These are phyloP conservation scores for Sporothrix luriei DNA, from an alignment of 2,329 filamentous ascomycete genomes.

Conservation along the genomic window DNA sequence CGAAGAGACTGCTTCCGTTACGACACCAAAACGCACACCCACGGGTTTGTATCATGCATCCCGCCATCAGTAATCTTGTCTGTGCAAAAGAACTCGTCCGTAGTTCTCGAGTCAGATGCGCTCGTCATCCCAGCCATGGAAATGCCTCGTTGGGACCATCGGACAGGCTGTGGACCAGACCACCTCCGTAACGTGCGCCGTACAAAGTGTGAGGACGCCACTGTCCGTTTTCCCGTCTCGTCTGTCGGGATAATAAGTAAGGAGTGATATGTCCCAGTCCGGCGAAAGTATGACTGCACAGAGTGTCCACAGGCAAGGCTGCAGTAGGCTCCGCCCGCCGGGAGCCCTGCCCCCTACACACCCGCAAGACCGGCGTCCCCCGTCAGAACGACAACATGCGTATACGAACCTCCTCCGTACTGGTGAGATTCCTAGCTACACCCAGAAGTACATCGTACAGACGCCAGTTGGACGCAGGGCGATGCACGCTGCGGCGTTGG, in stretches of 20 bases:
- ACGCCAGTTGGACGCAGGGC: constrained; percentile 7
- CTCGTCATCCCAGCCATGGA: neutral
- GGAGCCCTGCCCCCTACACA: too few species aligned
- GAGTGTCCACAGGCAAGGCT: constrained; percentile 16
- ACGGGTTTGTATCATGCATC: constrained; percentile 13
- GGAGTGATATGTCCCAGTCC: neutral
- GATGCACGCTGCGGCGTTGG: constrained; percentile 17
- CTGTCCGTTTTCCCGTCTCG: constrained; percentile 15
- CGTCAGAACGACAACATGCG: neutral
- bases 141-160: constrained; percentile 6
- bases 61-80: neutral
- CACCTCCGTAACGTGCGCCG: neutral
- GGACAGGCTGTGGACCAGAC: constrained; percentile 11
- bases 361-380: too few species aligned
- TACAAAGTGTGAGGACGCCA: neutral
- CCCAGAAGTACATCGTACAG: too few species aligned
- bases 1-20: neutral
- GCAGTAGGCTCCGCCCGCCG: neutral
- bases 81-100: neutral
- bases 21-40: neutral
- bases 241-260: neutral
- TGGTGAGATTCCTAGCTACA: too few species aligned
- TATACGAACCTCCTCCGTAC: too few species aligned
- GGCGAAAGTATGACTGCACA: neutral
- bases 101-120: neutral